phyloP scores from a whole-genome alignment of 768 basidiomycete species.

The Macrocybe gigantea region DNA sequence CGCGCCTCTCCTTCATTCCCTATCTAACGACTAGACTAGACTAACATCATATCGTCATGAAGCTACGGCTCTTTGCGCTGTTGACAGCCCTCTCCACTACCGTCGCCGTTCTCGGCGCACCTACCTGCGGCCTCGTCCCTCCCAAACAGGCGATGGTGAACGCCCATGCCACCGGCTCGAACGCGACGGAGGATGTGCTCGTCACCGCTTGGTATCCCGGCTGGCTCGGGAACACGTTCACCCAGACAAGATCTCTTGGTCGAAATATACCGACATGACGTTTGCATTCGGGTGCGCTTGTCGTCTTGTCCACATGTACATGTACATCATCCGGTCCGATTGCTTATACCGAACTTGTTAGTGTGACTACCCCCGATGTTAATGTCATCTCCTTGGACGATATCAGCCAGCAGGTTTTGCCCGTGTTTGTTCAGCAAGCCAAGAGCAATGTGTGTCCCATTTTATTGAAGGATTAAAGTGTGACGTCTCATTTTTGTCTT shows the following conservation, averaged over 20 bases:
- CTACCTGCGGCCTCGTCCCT: conserved; percentile 27
- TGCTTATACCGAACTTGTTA: conserved; percentile 9
- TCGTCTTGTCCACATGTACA: not conserved
- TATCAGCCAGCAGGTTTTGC: conserved; percentile 41
- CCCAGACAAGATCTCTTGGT: conserved; percentile 46
- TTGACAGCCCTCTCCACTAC: conserved; percentile 16
- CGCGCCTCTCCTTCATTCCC: not conserved
- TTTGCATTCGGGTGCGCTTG: conserved; percentile 42
- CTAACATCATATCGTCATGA: not conserved
- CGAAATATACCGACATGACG: conserved; percentile 43
- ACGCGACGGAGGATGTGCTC: conserved; percentile 25
- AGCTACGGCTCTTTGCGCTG: conserved; percentile 15
- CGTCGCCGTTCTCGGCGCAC: not conserved
- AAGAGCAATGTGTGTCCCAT: conserved; percentile 30
- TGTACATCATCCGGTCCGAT: not conserved
- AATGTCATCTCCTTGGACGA: conserved; percentile 28
- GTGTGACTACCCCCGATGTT: conserved; percentile 29
- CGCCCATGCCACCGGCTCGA: conserved; percentile 1
- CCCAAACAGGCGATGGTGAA: conserved; percentile 11
- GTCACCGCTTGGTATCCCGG: conserved; percentile 52
- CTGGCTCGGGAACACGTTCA: conserved; percentile 37
- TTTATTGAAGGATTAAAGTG: not conserved
- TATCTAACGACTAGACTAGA: too few species aligned
- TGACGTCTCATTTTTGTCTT: not conserved
- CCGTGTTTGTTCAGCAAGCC: conserved; percentile 47